phyloP scores from a whole-genome alignment of 2,329 filamentous ascomycete species.

The Neonectria hederae region DNA sequence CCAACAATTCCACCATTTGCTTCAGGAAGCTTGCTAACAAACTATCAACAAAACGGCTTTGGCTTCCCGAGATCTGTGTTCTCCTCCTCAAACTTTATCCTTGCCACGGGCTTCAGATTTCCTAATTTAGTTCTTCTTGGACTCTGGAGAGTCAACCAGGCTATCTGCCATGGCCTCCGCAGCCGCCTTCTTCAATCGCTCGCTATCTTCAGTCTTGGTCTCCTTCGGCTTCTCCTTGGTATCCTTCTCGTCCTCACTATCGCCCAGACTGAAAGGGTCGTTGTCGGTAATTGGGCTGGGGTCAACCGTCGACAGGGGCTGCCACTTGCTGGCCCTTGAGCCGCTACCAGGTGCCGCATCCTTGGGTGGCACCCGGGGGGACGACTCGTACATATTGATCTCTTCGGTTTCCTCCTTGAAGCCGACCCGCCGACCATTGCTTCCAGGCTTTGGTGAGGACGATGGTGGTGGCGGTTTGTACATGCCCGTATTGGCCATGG shows the following conservation, averaged over 20 bases:
- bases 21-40: conserved; percentile 10
- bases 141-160: conserved; percentile 53
- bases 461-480: conserved; percentile 74
- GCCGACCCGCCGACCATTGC: conserved; percentile 62
- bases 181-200: conserved; percentile 72
- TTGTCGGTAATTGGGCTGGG: conserved; percentile 88
- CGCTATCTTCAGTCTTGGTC: conserved; percentile 65
- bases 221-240: conserved; percentile 65
- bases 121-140: conserved; percentile 47
- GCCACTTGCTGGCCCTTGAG: conserved; percentile 91
- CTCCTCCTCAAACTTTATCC: conserved; percentile 7
- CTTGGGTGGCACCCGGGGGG: conserved; percentile 64
- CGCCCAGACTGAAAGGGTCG: conserved; percentile 95
- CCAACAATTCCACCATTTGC: conserved; percentile 27
- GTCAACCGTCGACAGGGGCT: conserved; percentile 84
- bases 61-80: not conserved
- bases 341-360: conserved; percentile 57
- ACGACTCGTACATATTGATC: conserved; percentile 77
- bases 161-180: conserved; percentile 68
- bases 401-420: conserved; percentile 77
- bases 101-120: not conserved
- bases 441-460: conserved; percentile 58
- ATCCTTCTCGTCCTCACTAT: conserved; percentile 91
- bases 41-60: conserved; percentile 23
- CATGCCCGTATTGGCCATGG: conserved; percentile 78